Base-by-base conservation (phyloP, 257 asterid species). In the Leonotis leonurus region DNA sequence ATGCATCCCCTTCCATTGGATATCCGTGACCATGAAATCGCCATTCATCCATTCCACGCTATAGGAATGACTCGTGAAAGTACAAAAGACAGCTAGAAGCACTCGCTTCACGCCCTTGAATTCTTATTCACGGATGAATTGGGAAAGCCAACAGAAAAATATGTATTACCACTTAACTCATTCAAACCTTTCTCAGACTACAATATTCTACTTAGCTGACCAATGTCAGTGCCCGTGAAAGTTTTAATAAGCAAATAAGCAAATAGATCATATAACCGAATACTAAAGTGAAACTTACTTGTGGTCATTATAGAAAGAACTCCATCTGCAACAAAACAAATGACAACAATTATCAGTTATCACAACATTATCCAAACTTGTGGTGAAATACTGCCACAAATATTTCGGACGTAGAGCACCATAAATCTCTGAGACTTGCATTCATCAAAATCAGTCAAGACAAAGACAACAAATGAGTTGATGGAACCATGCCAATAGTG, bases 301-400 rank as follows among this genome's bases (percentile, higher is more conserved):
- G 97, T 90, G 48, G 95, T 87, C 36, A 77, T 81, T 71, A 87
- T 53, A 30, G 78, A 72, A 63, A 85, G 74, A 73, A 85, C 63
- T 51, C 93, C 95, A 85, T 85, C 97, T 90, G 92, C 81, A 79
- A 64, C 29, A 33, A 22, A 51, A 11, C 6, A 33, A 33, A 33
- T 33, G 44, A 74, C 41, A 62, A 56, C 14, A 68, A 25, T 50
- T 7, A 62, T 81, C 67, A 78, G 74, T 63, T 6, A 59, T 81
- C 60, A 78, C 71, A 68, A 21, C 67, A 69, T 56, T 26, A 22
- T 41, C 35, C 39, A 7, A 44, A 54, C 30, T 32, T 43, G 45
- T 22, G 62, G 35, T 29, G 17, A 25, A 40, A 14, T 8, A 43
- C 20, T 36, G 21, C 16, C 50, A 17, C n/a, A 62, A n/a, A 74